Percentiles rank a stretch among this genome's conserved stretches.
Evolutionary conservation across 1,139 yeast species (phyloP).

Genomic region (Diutina neorugosa): DNA sequence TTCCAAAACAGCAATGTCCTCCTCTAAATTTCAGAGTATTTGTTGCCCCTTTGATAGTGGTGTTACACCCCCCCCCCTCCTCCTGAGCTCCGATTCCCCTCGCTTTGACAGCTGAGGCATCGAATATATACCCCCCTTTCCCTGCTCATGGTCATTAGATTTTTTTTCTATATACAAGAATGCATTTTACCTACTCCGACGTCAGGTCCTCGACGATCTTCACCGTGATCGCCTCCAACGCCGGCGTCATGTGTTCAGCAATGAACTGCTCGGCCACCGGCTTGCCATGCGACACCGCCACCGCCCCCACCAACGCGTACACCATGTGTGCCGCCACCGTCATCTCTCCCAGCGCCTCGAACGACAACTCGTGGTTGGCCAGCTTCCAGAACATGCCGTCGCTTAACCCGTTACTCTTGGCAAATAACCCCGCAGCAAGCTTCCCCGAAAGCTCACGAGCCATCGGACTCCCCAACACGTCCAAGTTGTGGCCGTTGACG

Average conservation of each 20-base stretch:
- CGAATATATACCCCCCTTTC: not conserved
- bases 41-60: not conserved
- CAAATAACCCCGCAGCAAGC: conserved; percentile 38
- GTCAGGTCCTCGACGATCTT: conserved; percentile 10
- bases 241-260: conserved; percentile 25
- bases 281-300: conserved; percentile 59
- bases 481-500: conserved; percentile 49
- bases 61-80: too few relatives aligned
- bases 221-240: conserved; percentile 14
- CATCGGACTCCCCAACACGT: conserved; percentile 44
- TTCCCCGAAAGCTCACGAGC: conserved; percentile 42
- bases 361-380: conserved; percentile 40
- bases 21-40: not conserved
- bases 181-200: not conserved
- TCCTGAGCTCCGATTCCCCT: not conserved
- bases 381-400: conserved; percentile 63
- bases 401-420: conserved; percentile 35
- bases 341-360: conserved; percentile 43
- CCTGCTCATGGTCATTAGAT: not conserved
- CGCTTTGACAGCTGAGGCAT: not conserved
- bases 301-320: conserved; percentile 73
- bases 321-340: conserved; percentile 56
- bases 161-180: not conserved
- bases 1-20: not conserved
- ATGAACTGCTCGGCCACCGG: conserved; percentile 43